Base-by-base conservation (phyloP, 139 green algal genomes). In the Chlamydomonas sphaeroides region DNA sequence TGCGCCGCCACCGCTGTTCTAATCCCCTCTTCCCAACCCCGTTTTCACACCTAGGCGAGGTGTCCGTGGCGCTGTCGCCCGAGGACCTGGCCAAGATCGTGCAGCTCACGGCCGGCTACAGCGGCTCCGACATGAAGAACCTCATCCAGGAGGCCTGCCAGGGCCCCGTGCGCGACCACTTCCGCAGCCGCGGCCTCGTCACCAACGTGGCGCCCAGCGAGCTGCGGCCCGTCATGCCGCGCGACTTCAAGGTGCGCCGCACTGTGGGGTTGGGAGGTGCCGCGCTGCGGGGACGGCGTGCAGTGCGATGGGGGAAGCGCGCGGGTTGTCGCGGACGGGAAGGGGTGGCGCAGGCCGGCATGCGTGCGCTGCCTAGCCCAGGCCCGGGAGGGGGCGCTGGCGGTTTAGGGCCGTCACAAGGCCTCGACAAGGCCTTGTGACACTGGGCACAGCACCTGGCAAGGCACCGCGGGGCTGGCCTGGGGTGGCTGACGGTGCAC, bases 111-210 rank as follows among this genome's bases (percentile, higher is more conserved):
- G 68, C 86, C 11, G 89, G 89, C 53, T 94, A 92, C 86, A 94
- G 87, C 25, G 95, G 95, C 38, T 95, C 90, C 23, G 97, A 99
- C 91, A 98, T 99, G 94, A 89, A 89, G 79, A 94, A 95, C 70
- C 89, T 99, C 18, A 94, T 99, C 23, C 68, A 98, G 78, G 97
- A 99, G 85, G 97, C 97, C 32, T 97, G 93, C 83, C 93, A 97
- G 81, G 73, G 80, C 14, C 68, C 49, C 48, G 63, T 74, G 36
- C 82, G 42, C 57, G 82, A 85, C 75, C 81, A 42, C n/a, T 90
- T 57, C 28, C 36, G 62, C 36, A 69, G 42, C 8, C 48, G 39
- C 15, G 70, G 62, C 75, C 79, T 57, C 20, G 73, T 95, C 15
- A 77, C 76, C 4, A 42, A 82, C n/a, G 85, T 98, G 41, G 80